These are phyloP conservation scores for Apodospora peruviana DNA, from an alignment of 495 filamentous ascomycete species.

Conservation along the genomic window DNA sequence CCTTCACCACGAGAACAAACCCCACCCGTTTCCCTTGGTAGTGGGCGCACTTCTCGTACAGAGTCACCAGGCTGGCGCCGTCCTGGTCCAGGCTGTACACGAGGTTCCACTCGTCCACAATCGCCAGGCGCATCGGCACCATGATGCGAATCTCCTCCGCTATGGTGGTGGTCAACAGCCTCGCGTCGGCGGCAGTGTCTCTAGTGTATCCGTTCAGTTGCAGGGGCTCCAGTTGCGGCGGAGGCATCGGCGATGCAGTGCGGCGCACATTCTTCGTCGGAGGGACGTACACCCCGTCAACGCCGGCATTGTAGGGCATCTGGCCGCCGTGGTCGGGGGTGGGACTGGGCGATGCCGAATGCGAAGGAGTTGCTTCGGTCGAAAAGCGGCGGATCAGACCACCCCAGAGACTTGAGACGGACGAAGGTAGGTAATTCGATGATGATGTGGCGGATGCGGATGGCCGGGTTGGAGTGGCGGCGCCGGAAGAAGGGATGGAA, in stretches of 20 bases:
- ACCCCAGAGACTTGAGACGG: conserved; percentile 28
- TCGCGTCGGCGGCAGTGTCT: conserved; percentile 30
- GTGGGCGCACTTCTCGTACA: conserved; percentile 68
- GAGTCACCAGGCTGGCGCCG: conserved; percentile 77
- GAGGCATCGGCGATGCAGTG: conserved; percentile 32
- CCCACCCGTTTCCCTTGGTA: conserved; percentile 66
- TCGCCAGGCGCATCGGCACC: conserved; percentile 76
- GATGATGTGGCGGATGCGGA: background rate
- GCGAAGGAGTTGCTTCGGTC: conserved; percentile 15
- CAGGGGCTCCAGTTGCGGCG: conserved; percentile 42
- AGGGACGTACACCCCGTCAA: conserved; percentile 36
- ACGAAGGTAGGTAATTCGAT: conserved; percentile 17
- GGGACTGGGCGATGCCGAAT: conserved; percentile 2
- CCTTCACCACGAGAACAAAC: conserved; percentile 81
- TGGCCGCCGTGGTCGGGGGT: conserved; percentile 10
- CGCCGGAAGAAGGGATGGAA: conserved; percentile 25
- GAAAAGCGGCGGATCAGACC: conserved; percentile 34
- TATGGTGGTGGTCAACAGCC: conserved; percentile 61
- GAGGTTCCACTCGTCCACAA: conserved; percentile 80
- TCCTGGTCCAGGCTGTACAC: conserved; percentile 90
- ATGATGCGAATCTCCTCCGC: conserved; percentile 94
- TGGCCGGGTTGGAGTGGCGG: conserved; percentile 22
- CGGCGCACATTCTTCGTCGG: conserved; percentile 23
- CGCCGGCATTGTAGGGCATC: conserved; percentile 20
- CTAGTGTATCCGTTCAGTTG: conserved; percentile 32